A percentile compares a stretch with the other conserved stretches of the same genome.
phyloP scores from a whole-genome alignment of 805 yeast species.

The Zygosaccharomyces siamensis region DNA sequence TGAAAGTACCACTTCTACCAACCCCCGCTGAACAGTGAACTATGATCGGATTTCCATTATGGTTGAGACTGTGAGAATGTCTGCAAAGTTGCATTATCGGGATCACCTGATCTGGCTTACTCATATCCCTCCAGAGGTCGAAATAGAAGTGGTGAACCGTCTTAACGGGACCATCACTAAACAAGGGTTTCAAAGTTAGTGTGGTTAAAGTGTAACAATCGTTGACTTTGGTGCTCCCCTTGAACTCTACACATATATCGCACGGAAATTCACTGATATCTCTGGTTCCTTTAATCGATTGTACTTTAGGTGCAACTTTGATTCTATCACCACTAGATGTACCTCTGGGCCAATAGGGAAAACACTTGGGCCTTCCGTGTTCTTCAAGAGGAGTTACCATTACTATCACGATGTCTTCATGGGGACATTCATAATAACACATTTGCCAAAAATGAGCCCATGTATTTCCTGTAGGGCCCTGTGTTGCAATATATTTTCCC shows the following conservation, averaged over 20 bases:
- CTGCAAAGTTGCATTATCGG: slow-evolving; percentile 33
- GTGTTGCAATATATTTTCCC: slow-evolving; percentile 58
- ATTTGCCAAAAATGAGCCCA: slow-evolving; percentile 87
- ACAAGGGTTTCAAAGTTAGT: slow-evolving; percentile 17
- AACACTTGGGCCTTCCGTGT: slow-evolving; percentile 68
- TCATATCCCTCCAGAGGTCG: slow-evolving; percentile 80
- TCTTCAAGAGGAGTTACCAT: slow-evolving; percentile 78
- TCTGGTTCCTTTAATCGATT: slow-evolving; percentile 23
- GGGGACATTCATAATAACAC: slow-evolving; percentile 55
- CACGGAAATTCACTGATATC: slow-evolving; percentile 23
- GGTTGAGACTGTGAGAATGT: slow-evolving; percentile 30
- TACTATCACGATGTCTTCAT: slow-evolving; percentile 53
- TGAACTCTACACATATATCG: slow-evolving; percentile 21
- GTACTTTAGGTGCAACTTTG: slow-evolving; percentile 13
- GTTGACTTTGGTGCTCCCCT: slow-evolving; percentile 17
- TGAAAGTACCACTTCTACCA: slow-evolving; percentile 90
- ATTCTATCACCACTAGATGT: slow-evolving; percentile 9
- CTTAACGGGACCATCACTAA: slow-evolving; percentile 41
- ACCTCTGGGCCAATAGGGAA: slow-evolving; percentile 63
- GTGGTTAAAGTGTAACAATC: slow-evolving; percentile 27
- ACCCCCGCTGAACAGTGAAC: slow-evolving; percentile 98
- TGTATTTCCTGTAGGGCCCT: slow-evolving; percentile 74
- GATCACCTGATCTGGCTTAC: slow-evolving; percentile 45
- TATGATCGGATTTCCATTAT: slow-evolving; percentile 46
- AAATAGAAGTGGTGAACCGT: slow-evolving; percentile 61